Base-by-base conservation (phyloP, 1,284 basidiomycete species). In the Cerrena zonata region DNA sequence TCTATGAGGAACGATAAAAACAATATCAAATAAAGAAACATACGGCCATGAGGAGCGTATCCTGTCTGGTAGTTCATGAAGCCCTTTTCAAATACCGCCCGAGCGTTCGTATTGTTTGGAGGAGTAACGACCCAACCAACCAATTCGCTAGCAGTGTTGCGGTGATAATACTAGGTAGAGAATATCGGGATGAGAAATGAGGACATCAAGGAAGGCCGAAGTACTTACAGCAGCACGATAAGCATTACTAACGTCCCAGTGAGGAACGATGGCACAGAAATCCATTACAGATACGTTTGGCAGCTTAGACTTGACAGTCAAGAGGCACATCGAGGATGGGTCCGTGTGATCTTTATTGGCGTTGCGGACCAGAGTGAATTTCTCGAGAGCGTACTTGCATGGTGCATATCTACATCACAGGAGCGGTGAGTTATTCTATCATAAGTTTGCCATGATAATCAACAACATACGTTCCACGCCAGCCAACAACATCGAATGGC, bases 401-500 rank as follows among this genome's bases (percentile, higher is more conserved):
- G 84, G 84, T 2, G 84, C 74, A 58, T 86, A 86, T 66, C 82
- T 86, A 51, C 11, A 47, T n/a, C n/a, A n/a, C n/a, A n/a, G n/a
- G n/a, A n/a, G n/a, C n/a, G n/a, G n/a, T n/a, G n/a, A n/a, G n/a
- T n/a, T n/a, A n/a, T n/a, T n/a, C n/a, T n/a, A n/a, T n/a, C n/a
- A n/a, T n/a, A n/a, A n/a, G n/a, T n/a, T n/a, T n/a, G n/a, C n/a
- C n/a, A 34, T 5, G n/a, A n/a, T n/a, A n/a, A n/a, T 13, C 36
- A 15, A 13, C 10, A 2, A 66, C 77, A 50, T 61, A 81, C 80
- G 79, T 82, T 65, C 81, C 81, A 49, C 79, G 75, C 78, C 79
- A 86, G 0, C 82, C 82, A 38, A 87, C 84, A 21, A 87, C 84
- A 59, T 88, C 84, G 62, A 86, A 87, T 0, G 84, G 83, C 1